Conservation (phyloP, 441 rosid genomes). For the Omphalea diandra region DNA sequence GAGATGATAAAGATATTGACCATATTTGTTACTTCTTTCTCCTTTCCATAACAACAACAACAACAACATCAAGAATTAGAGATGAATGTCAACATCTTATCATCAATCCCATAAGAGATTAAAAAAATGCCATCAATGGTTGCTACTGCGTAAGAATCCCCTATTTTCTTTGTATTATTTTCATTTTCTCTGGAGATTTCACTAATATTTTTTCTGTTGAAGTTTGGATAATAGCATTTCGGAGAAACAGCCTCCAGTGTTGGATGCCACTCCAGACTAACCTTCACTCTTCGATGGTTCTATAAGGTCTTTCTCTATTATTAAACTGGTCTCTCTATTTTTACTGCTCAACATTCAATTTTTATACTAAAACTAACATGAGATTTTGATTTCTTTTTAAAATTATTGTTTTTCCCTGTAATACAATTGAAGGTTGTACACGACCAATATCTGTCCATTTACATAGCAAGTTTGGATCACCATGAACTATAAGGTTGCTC, state of each 20-base stretch:
- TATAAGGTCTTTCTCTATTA: conserved; percentile 11
- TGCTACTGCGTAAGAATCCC: conserved; percentile 22
- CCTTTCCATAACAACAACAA: too few species aligned
- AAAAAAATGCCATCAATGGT: conserved; percentile 11
- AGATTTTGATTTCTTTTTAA: neutral
- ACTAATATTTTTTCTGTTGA: neutral
- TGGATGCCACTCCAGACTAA: conserved; percentile 28
- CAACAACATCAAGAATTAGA: too few species aligned
- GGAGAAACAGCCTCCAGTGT: conserved; percentile 23
- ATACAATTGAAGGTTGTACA: conserved; percentile 33
- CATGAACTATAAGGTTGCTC: conserved; percentile 43
- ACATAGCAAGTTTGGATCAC: conserved; percentile 55
- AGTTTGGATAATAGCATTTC: conserved; percentile 29
- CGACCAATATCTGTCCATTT: conserved; percentile 36
- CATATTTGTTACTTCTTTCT: too few species aligned
- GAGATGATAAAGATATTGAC: too few species aligned
- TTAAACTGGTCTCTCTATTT: too few species aligned
- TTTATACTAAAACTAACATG: too few species aligned
- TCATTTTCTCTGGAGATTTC: neutral
- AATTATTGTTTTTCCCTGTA: neutral
- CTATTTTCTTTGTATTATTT: too few species aligned
- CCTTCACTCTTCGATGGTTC: conserved; percentile 39
- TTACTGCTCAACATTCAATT: neutral
- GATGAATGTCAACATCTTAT: too few species aligned
- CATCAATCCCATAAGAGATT: neutral